These are phyloP conservation scores for Camelina hispida DNA, from an alignment of 345 rosid species.

Conservation along the genomic window DNA sequence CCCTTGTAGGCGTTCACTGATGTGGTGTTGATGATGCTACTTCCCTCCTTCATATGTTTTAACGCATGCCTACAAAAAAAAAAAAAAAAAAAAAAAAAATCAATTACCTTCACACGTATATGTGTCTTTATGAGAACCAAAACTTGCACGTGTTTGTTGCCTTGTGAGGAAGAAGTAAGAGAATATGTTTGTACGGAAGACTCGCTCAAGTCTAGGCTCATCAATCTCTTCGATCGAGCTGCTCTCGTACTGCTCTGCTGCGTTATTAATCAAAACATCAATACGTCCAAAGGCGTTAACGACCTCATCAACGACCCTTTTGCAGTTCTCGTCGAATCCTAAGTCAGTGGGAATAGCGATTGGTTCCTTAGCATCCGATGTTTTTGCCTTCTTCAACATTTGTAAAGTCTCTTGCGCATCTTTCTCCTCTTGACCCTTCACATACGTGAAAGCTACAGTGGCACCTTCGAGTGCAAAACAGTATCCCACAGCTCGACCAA, in stretches of 20 bases:
- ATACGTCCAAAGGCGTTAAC: slow-evolving; percentile 59
- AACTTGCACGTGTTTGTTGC: slow-evolving; percentile 23
- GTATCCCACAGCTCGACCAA: slow-evolving; percentile 69
- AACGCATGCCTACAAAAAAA: slow-evolving; percentile 52
- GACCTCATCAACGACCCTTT: slow-evolving; percentile 67
- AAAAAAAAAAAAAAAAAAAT: background rate
- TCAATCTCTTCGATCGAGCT: slow-evolving; percentile 65
- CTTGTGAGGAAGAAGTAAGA: slow-evolving; percentile 65
- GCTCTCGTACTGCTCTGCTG: slow-evolving; percentile 64
- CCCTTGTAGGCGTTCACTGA: slow-evolving; percentile 75
- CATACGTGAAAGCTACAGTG: slow-evolving; percentile 77
- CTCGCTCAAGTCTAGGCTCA: slow-evolving; percentile 70
- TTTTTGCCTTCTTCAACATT: slow-evolving; percentile 53
- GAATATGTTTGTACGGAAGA: slow-evolving; percentile 75
- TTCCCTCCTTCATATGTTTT: slow-evolving; percentile 84
- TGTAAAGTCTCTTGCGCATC: slow-evolving; percentile 65
- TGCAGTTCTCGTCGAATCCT: slow-evolving; percentile 72
- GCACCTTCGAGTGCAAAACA: slow-evolving; percentile 68
- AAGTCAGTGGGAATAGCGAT: slow-evolving; percentile 60
- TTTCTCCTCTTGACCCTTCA: slow-evolving; percentile 68
- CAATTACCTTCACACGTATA: background rate
- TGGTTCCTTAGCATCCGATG: slow-evolving; percentile 60
- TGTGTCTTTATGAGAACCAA: background rate
- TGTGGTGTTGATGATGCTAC: slow-evolving; percentile 75
- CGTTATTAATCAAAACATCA: slow-evolving; percentile 75